These are phyloP conservation scores for Rhizopogon salebrosus DNA, from an alignment of 768 basidiomycete genomes.

Conservation along the genomic window DNA sequence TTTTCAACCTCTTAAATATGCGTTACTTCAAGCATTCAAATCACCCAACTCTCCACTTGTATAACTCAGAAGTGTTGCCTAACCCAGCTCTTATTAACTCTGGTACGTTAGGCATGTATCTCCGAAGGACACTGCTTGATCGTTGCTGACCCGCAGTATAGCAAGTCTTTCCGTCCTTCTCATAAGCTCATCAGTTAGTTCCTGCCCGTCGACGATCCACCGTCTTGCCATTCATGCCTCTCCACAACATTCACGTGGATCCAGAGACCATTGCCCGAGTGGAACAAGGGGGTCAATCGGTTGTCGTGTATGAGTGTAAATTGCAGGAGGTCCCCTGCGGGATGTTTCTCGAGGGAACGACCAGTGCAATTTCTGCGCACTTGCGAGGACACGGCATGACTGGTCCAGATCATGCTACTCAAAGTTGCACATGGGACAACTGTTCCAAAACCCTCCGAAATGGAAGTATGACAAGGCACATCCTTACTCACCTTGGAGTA, in stretches of 20 bases:
- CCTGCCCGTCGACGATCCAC: background rate
- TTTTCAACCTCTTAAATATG: too few relatives aligned
- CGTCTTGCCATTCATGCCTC: background rate
- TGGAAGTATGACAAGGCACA: conserved; percentile 2
- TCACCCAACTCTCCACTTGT: background rate
- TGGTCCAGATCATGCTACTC: background rate
- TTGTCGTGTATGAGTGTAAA: background rate
- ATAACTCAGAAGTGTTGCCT: background rate
- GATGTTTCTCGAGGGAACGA: background rate
- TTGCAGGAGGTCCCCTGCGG: background rate
- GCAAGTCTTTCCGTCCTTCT: background rate
- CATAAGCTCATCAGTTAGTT: background rate
- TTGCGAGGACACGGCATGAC: conserved; percentile 1
- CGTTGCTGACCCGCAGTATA: background rate
- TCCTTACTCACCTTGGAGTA: conserved; percentile 3
- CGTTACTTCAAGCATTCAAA: background rate
- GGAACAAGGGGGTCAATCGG: background rate
- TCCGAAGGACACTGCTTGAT: background rate
- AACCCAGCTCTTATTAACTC: background rate
- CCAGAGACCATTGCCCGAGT: background rate
- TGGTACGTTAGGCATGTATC: background rate
- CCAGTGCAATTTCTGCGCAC: conserved; percentile 1
- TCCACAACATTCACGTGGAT: background rate
- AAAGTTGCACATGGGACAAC: background rate
- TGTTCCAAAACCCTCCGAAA: background rate